Conservation (phyloP, 129 eudicot genomes). For the Daucus carota region DH1_v3.0 NC_030382.2:56721501-56722000, state of each 20-base stretch:
- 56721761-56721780: no score
- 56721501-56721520: no score
- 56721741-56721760: no score
- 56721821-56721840: neutral
- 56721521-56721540: no score
- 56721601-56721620: no score
- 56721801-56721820: neutral
- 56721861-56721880: neutral
- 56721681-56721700: neutral
- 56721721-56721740: no score
- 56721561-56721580: no score
- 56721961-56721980: neutral
- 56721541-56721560: no score
- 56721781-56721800: no score
- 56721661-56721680: neutral
- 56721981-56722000: neutral
- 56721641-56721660: no score
- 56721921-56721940: neutral
- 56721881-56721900: neutral
- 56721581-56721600: no score
- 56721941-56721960: conserved; percentile 1
- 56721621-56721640: no score
- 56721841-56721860: neutral
- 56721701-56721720: neutral
- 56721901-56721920: neutral